Percentiles rank a stretch among this genome's conserved stretches.
phyloP scores from a whole-genome alignment of 2,329 filamentous ascomycete genomes.

The Penicillium sp. region DNA sequence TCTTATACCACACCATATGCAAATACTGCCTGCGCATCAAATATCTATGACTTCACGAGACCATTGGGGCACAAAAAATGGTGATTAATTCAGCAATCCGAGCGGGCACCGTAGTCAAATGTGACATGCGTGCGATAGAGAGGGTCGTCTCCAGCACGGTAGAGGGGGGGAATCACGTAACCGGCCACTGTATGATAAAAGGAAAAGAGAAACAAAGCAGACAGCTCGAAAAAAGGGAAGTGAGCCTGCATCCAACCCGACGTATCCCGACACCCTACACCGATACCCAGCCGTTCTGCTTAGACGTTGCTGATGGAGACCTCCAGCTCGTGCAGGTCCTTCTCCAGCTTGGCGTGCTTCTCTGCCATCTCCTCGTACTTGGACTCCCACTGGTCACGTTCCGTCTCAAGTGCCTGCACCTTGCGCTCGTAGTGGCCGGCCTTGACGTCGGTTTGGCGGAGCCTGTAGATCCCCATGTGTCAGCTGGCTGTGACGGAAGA shows the following conservation, averaged over 20 bases:
- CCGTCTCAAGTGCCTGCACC: slow-evolving; percentile 91
- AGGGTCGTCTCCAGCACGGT: slow-evolving; percentile 20
- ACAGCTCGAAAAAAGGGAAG: slow-evolving; percentile 31
- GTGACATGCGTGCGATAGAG: slow-evolving; percentile 24
- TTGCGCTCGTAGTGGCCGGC: slow-evolving; percentile 99
- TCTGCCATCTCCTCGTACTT: slow-evolving; percentile 98
- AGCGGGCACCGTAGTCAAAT: slow-evolving; percentile 20
- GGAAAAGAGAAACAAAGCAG: slow-evolving; percentile 22
- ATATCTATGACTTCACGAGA: slow-evolving; percentile 19
- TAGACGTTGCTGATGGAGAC: slow-evolving; percentile 92
- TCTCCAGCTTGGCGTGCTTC: slow-evolving; percentile 82
- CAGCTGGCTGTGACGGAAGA: slow-evolving; percentile 6
- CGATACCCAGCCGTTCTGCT: slow-evolving; percentile 42
- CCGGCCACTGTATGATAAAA: slow-evolving; percentile 29
- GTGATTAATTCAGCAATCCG: slow-evolving; percentile 17
- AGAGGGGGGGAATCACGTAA: slow-evolving; percentile 26
- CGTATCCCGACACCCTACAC: slow-evolving; percentile 33
- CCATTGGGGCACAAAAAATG: slow-evolving; percentile 11
- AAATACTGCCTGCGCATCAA: slow-evolving; percentile 4
- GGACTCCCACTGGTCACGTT: slow-evolving; percentile 91
- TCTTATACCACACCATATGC: slow-evolving; percentile 18
- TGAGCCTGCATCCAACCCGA: slow-evolving; percentile 32
- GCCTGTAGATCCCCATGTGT: slow-evolving; percentile 59
- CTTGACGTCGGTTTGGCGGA: slow-evolving; percentile 98
- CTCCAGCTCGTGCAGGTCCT: slow-evolving; percentile 90